Base-by-base conservation (phyloP, 2,329 filamentous ascomycete genomes). In the Aspergillus eucalypticola region DNA sequence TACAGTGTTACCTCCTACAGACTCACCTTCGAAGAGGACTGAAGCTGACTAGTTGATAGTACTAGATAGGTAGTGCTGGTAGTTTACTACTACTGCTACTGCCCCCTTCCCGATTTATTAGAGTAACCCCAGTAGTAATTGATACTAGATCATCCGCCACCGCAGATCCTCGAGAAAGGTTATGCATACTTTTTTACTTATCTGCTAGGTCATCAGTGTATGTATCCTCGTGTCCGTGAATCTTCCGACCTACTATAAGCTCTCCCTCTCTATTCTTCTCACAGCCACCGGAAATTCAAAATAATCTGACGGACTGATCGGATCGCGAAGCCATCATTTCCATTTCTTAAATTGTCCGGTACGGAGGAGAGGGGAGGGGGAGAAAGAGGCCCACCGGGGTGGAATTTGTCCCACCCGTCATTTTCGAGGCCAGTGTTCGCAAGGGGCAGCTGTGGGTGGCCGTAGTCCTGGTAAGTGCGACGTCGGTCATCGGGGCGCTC, bases 401-500 rank as follows among this genome's bases (percentile, higher is more conserved):
- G 8, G 25, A 27, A 27, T 27, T 27, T 27, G 25, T 29, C 46
- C 32, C 46, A 29, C 25, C 46, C 25, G 46, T 50, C 46, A 50
- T 17, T 49, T 50, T 50, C 25, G 25, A 50, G 46, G 46, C 46
- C 46, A 50, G 46, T 50, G 15, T 50, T 50, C 46, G 25, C 46
- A 50, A 23, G n/a, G 10, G 19, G 42, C 17, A 8, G 39, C 29
- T 46, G 39, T 29, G 25, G 42, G 39, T 29, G 39, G 15, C 53
- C 27, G 41, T 44, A 55, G 17, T n/a, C 39, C 41, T n/a, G 39
- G 38, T 46, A 55, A 44, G 27, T 46, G 29, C 53, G 42, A 55
- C 42, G 41, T 54, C 21, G 17, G 52, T 29, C 21, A 27, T 39
- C 32, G 53, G 53, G 53, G 53, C 25, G 41, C 53, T 55, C 39